phyloP scores from a whole-genome alignment of 2,329 filamentous ascomycete genomes.

The Cercospora zeina region DNA sequence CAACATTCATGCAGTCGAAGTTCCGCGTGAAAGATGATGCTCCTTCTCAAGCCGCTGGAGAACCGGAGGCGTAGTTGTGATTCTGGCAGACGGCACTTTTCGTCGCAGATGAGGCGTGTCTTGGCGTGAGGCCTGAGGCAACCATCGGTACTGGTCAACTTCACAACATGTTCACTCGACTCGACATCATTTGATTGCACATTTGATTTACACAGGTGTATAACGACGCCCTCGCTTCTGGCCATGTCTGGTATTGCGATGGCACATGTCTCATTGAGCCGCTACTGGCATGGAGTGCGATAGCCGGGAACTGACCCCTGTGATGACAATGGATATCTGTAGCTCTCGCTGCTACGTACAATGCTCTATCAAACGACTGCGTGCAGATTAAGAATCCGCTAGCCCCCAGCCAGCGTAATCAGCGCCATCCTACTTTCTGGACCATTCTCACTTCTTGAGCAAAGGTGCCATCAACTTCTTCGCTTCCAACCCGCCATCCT shows the following conservation, averaged over 20 bases:
- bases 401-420: background rate
- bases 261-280: background rate
- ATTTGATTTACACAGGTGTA: too few species aligned
- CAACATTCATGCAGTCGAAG: too few species aligned
- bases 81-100: too few species aligned
- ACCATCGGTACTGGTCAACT: too few species aligned
- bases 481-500: background rate
- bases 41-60: too few species aligned
- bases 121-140: too few species aligned
- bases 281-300: background rate
- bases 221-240: background rate
- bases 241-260: background rate
- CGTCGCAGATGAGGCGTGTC: too few species aligned
- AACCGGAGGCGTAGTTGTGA: too few species aligned
- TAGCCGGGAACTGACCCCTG: background rate
- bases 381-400: background rate
- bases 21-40: too few species aligned
- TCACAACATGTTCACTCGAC: too few species aligned
- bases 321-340: background rate
- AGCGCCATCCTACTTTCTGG: background rate
- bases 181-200: too few species aligned
- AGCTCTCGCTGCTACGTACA: background rate
- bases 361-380: background rate
- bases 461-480: background rate
- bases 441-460: background rate